phyloP scores from a whole-genome alignment of 2,329 filamentous ascomycete genomes.

The Hypoxylon sp. region DNA sequence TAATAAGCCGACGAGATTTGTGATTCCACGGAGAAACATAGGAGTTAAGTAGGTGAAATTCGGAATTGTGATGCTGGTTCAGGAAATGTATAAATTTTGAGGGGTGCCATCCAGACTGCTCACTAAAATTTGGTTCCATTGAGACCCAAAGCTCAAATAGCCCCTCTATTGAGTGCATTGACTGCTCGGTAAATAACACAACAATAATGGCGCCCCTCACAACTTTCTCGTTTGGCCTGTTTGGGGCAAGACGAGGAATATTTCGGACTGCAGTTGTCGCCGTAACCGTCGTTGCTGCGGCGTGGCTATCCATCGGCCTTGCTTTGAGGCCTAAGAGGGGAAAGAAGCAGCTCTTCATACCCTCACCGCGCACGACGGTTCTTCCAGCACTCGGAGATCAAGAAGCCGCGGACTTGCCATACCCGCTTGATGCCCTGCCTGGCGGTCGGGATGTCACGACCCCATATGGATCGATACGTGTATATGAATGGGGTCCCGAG shows the following conservation, averaged over 20 bases:
- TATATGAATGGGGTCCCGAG: conserved; percentile 86
- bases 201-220: conserved; percentile 13
- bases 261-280: conserved; percentile 6
- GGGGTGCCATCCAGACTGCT: background rate
- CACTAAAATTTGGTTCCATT: conserved; percentile 7
- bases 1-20: conserved; percentile 7
- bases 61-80: background rate
- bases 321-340: background rate
- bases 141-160: conserved; percentile 2
- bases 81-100: conserved; percentile 23
- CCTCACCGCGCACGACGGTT: conserved; percentile 33
- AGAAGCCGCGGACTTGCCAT: conserved; percentile 62
- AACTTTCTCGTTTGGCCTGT: background rate
- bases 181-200: background rate
- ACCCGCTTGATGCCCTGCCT: conserved; percentile 79
- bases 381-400: conserved; percentile 5
- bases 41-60: background rate
- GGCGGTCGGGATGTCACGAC: conserved; percentile 77
- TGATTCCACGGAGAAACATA: background rate
- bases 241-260: conserved; percentile 15
- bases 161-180: conserved; percentile 8
- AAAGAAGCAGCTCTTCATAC: conserved; percentile 18
- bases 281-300: conserved; percentile 8
- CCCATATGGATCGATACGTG: conserved; percentile 78
- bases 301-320: conserved; percentile 12